Evolutionary conservation across 1,139 yeast species (phyloP), one percentile per base, ranked within the genome.

Genomic region (Suhomyces coccinellae): DNA sequence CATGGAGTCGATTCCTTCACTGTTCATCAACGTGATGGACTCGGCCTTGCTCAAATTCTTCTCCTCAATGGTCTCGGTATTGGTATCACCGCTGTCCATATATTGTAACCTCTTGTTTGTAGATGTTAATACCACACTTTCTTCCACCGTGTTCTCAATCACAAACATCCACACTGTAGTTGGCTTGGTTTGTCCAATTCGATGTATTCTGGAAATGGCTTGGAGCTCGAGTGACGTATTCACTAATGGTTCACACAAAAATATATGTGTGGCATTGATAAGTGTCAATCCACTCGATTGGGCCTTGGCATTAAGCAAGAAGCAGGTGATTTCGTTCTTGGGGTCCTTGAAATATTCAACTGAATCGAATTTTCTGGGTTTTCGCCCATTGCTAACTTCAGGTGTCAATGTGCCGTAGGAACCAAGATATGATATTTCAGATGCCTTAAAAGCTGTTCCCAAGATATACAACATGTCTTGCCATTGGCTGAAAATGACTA

Each of bases 111-210:
- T 55, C 53, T 77, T 79, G 43, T 70, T 73, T 0, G 83, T 77
- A 2, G 83, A 75, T 48, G 79, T 65, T 35, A 75, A 67, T n/a
- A 88, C 79, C 44, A 93, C 87, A 43, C 87, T 83, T 61, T 91
- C 96, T 63, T 93, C 99, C n/a, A 93, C 95, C 0, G 96, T 83
- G 38, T 85, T 83, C 47, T 79, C 81, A 45, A 90, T 85, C 28
- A 87, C 83, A 68, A 91, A 89, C 79, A 87, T 84, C 96, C 97
- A 91, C 2, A 93, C 96, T 2, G 83, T 85, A 0, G 98, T 93
- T 14, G 79, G 80, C 34, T 74, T 71, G 3, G 75, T 79, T 62
- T 93, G 99, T 0, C 99, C 99, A 58, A 93, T 91, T 50, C 99
- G 71, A 60, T 91, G 97, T 37, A 93, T 83, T 53, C 99, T 77